Conservation (phyloP, 495 filamentous ascomycete species). For the Hypomontagnella monticulosa region DNA sequence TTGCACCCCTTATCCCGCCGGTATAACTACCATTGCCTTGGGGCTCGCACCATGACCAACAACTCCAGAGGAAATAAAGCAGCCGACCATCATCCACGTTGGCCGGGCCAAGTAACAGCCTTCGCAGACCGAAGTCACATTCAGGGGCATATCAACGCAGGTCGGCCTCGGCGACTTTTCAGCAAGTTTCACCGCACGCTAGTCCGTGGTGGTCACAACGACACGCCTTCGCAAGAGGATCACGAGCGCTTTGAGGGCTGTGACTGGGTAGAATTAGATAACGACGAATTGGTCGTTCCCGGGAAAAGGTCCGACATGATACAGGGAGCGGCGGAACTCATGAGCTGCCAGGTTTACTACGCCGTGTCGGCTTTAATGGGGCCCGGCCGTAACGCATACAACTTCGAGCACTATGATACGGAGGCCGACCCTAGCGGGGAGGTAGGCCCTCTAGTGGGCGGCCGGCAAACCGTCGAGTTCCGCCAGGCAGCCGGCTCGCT, state of each 20-base stretch:
- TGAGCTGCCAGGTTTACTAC: not conserved
- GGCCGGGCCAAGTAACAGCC: too few relatives aligned
- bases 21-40: not conserved
- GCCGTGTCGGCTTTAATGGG: conserved; percentile 3
- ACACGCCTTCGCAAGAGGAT: not conserved
- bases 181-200: not conserved
- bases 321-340: not conserved
- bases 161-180: not conserved
- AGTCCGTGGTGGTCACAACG: not conserved
- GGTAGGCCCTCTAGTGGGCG: too few relatives aligned
- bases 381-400: conserved; percentile 3
- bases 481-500: conserved; percentile 4
- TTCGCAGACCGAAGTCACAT: not conserved
- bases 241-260: not conserved
- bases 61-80: not conserved
- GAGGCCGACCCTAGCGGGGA: too few relatives aligned
- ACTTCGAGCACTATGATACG: conserved; percentile 10
- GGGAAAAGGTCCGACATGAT: not conserved
- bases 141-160: not conserved
- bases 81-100: not conserved
- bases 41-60: not conserved
- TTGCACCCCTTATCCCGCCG: conserved; percentile 12
- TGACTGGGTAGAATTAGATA: not conserved
- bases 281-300: not conserved
- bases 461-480: conserved; percentile 8